These are phyloP conservation scores for Ceriops decandra DNA, from an alignment of 345 rosid genomes.

Conservation along the genomic window DNA sequence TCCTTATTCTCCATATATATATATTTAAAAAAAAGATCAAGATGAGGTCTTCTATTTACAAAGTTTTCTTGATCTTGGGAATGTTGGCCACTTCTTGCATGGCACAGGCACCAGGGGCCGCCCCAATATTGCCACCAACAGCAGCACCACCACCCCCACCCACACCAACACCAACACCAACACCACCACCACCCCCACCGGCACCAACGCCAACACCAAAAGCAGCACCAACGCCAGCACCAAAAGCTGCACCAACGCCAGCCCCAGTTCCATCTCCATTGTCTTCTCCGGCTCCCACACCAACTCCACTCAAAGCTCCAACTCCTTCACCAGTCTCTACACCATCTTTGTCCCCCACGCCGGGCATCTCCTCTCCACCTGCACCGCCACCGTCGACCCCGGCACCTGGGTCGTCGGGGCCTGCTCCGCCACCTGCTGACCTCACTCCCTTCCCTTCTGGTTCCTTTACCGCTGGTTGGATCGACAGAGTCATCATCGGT, in stretches of 20 bases:
- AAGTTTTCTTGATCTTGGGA: slow-evolving; percentile 52
- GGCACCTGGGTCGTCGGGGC: background rate
- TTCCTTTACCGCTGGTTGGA: slow-evolving; percentile 36
- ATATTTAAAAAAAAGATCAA: background rate
- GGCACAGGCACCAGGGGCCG: slow-evolving; percentile 64
- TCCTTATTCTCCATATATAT: background rate
- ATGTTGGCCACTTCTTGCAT: slow-evolving; percentile 63
- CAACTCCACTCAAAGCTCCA: slow-evolving; percentile 29
- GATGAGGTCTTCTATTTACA: slow-evolving; percentile 49
- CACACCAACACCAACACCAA: slow-evolving; percentile 29
- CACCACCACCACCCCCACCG: slow-evolving; percentile 26
- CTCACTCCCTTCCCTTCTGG: slow-evolving; percentile 11
- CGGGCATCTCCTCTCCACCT: slow-evolving; percentile 17
- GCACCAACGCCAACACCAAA: slow-evolving; percentile 28
- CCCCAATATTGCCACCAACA: slow-evolving; percentile 36
- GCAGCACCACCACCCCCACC: slow-evolving; percentile 26
- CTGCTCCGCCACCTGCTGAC: slow-evolving; percentile 4
- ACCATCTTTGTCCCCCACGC: slow-evolving; percentile 25
- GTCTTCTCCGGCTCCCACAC: slow-evolving; percentile 20
- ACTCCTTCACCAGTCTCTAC: slow-evolving; percentile 39
- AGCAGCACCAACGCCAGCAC: slow-evolving; percentile 3
- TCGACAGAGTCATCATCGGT: slow-evolving; percentile 24
- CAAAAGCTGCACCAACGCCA: slow-evolving; percentile 15
- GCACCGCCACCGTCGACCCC: slow-evolving; percentile 4
- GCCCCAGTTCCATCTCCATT: slow-evolving; percentile 18